Conservation (phyloP, 495 filamentous ascomycete genomes). For the Cetradonia linearis region DNA sequence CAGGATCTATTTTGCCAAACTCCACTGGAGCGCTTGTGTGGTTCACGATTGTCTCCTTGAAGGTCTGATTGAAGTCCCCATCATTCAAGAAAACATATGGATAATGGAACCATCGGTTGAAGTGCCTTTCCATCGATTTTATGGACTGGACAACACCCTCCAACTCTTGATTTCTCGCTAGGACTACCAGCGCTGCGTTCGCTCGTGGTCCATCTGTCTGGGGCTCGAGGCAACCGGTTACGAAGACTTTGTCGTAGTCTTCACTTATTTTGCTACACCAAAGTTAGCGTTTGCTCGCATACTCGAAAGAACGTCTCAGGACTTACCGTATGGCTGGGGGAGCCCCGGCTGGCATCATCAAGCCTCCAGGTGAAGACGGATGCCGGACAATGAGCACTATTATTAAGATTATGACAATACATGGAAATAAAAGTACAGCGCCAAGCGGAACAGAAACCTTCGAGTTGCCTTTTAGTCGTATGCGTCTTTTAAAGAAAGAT, state of each 20-base stretch:
- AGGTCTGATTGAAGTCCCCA: slow-evolving; percentile 86
- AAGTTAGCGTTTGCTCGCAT: slow-evolving; percentile 12
- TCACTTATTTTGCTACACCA: slow-evolving; percentile 82
- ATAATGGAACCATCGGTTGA: slow-evolving; percentile 98
- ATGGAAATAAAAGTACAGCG: slow-evolving; percentile 85
- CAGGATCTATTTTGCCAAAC: slow-evolving; percentile 85
- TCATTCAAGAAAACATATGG: slow-evolving; percentile 99
- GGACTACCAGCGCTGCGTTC: slow-evolving; percentile 92
- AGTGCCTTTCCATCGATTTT: slow-evolving; percentile 96
- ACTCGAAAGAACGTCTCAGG: neutral
- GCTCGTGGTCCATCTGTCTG: slow-evolving; percentile 61
- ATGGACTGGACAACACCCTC: slow-evolving; percentile 93
- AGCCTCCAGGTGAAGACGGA: slow-evolving; percentile 69
- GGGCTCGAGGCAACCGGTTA: slow-evolving; percentile 70
- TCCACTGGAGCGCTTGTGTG: slow-evolving; percentile 80
- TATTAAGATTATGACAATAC: slow-evolving; percentile 84
- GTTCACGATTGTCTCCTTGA: slow-evolving; percentile 79
- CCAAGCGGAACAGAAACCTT: slow-evolving; percentile 89
- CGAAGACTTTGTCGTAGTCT: slow-evolving; percentile 92
- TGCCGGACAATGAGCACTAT: slow-evolving; percentile 82
- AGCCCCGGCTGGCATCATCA: slow-evolving; percentile 79
- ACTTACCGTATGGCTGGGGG: slow-evolving; percentile 86
- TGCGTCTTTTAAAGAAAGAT: slow-evolving; percentile 77
- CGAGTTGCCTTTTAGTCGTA: slow-evolving; percentile 89
- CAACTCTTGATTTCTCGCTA: slow-evolving; percentile 93